Evolutionary conservation across 1,139 yeast species (phyloP).

Genomic region (Meyerozyma athensensis): DNA sequence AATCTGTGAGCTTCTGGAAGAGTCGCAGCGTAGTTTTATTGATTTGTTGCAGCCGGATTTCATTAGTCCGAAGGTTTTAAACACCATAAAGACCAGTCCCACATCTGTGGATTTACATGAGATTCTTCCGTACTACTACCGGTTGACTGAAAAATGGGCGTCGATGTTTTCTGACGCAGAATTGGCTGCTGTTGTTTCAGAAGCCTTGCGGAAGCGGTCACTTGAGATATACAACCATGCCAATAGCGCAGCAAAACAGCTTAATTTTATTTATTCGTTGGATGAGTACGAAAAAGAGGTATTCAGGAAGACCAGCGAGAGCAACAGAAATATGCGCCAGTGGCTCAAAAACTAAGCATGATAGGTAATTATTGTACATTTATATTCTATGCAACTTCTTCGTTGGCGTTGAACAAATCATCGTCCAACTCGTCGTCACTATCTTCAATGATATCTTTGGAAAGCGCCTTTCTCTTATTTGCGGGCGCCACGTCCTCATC

Average conservation of each 20-base stretch:
- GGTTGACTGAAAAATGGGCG: slow-evolving; percentile 72
- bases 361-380: slow-evolving; percentile 2
- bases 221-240: slow-evolving; percentile 72
- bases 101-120: slow-evolving; percentile 62
- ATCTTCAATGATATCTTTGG: slow-evolving; percentile 48
- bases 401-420: slow-evolving; percentile 16
- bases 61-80: slow-evolving; percentile 57
- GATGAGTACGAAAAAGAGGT: slow-evolving; percentile 72
- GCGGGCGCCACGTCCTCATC: slow-evolving; percentile 12
- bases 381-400: slow-evolving; percentile 12
- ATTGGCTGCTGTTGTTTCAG: slow-evolving; percentile 45
- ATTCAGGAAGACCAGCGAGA: slow-evolving; percentile 55
- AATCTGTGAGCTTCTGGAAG: slow-evolving; percentile 36
- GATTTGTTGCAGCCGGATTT: slow-evolving; percentile 67
- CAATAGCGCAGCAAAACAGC: slow-evolving; percentile 43
- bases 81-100: slow-evolving; percentile 79
- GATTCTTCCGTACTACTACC: slow-evolving; percentile 62
- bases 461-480: slow-evolving; percentile 31
- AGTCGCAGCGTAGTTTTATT: slow-evolving; percentile 53
- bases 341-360: slow-evolving; percentile 38
- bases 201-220: slow-evolving; percentile 59
- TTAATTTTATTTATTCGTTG: slow-evolving; percentile 55
- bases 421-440: slow-evolving; percentile 48
- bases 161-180: slow-evolving; percentile 62
- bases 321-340: slow-evolving; percentile 56